phyloP scores from a whole-genome alignment of 495 filamentous ascomycete species.

The Hypoxylon fragiforme region DNA sequence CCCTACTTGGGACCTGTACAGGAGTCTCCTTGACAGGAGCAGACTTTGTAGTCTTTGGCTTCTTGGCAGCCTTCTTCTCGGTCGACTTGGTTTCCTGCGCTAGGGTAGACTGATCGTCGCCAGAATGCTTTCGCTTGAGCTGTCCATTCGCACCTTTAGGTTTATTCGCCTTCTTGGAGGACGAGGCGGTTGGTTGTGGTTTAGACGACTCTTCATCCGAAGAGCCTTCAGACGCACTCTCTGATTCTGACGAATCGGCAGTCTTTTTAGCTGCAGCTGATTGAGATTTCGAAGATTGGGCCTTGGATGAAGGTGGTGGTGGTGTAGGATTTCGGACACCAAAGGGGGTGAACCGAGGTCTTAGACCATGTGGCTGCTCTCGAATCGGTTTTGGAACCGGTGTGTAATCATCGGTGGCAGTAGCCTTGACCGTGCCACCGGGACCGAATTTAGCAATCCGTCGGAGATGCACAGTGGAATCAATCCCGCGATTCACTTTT shows the following conservation, averaged over 20 bases:
- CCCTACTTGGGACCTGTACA: conserved; percentile 1
- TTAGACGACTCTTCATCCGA: conserved; percentile 40
- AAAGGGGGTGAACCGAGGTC: conserved; percentile 47
- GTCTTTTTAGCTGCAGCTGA: not conserved
- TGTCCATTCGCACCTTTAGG: conserved; percentile 21
- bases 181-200: not conserved
- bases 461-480: conserved; percentile 48
- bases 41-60: conserved; percentile 20
- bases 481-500: conserved; percentile 43
- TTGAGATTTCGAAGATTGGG: not conserved
- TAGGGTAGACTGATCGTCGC: conserved; percentile 4
- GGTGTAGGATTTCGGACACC: conserved; percentile 38
- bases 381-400: conserved; percentile 39
- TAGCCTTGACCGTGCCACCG: conserved; percentile 27
- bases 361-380: conserved; percentile 51
- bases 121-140: conserved; percentile 34
- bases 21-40: not conserved
- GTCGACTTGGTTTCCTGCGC: conserved; percentile 20
- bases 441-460: conserved; percentile 46
- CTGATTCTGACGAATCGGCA: conserved; percentile 14
- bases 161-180: conserved; percentile 27
- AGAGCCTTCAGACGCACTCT: conserved; percentile 32
- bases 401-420: conserved; percentile 27
- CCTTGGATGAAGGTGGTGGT: not conserved
- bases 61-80: conserved; percentile 24